Evolutionary conservation across 148 eudicot genomes (phyloP), one percentile per base, ranked within the genome.

Genomic region (Rhododendron molle): DNA sequence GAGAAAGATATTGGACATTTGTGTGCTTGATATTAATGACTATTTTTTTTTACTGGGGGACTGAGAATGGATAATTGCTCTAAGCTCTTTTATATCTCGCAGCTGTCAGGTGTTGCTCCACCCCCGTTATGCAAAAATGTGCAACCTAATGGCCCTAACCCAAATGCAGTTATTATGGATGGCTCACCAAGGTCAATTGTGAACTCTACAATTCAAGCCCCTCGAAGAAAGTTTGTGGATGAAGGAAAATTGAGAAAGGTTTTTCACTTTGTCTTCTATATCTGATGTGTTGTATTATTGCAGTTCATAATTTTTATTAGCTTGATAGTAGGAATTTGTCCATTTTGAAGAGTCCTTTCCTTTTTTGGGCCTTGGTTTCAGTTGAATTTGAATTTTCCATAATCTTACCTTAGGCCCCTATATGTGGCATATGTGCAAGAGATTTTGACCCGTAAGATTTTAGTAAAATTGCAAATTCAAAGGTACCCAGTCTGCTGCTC

Each of bases 231-330:
- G 88, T 86, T 95, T 90, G 93, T 95, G 80, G 99, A 97, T 87
- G 99, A 97, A 90, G 99, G 98, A 43, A 97, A 97, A 90, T 86
- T 97, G 87, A 93, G 99, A 89, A 97, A 97, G 99, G 99, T 95
- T 90, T 52, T 72, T 56, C 80, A 40, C 80, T 21, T 38, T 38
- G 21, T 60, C 26, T 77, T 44, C 72, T 76, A 18, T 36, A 71
- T 47, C 16, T 16, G 46, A 72, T 72, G 85, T 72, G 14, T 71
- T 30, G 76, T 71, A 14, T 30, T 14, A 4, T 12, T 30, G 13
- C 76, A 21, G 21, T 49, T 34, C 26, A 15, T 67, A 43, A 21
- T 69, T 26, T 13, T 43, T n/a, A 3, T 65, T 67, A 8, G n/a
- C 54, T 40, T 65, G 46, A 23, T 21, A 32, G 26, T 65, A 13